These are phyloP conservation scores for Podaxis sp. DNA, from an alignment of 768 basidiomycete genomes.

Conservation along the genomic window DNA sequence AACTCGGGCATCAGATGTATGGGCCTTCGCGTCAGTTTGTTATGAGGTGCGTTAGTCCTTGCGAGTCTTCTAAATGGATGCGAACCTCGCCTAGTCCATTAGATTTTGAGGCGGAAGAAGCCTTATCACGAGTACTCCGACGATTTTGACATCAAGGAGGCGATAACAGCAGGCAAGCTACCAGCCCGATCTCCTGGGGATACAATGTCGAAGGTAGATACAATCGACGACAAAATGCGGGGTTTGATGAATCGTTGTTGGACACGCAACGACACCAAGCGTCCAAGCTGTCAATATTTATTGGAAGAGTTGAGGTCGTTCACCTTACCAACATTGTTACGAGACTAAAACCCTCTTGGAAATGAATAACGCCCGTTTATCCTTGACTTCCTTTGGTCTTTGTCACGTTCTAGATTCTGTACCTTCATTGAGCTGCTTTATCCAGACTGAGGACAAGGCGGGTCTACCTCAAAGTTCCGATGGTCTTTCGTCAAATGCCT, in stretches of 20 bases:
- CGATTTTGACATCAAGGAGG: conserved; percentile 33
- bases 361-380: no score
- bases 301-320: neutral
- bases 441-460: no score
- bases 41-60: conserved; percentile 26
- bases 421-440: no score
- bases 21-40: conserved; percentile 13
- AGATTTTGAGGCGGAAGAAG: neutral
- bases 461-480: no score
- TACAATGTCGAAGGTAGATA: conserved; percentile 31
- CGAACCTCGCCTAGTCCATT: neutral
- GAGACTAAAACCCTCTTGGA: no score
- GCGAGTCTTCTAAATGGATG: conserved; percentile 8
- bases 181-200: neutral
- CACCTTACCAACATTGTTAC: no score
- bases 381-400: no score
- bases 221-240: neutral
- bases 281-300: neutral
- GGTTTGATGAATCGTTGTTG: neutral
- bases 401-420: no score
- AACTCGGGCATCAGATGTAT: conserved; percentile 13
- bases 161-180: neutral
- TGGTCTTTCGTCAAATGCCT: no score
- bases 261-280: neutral
- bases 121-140: neutral